Evolutionary conservation across 1,284 basidiomycete species (phyloP).

Genomic region (Leccinum pachyderme): DNA sequence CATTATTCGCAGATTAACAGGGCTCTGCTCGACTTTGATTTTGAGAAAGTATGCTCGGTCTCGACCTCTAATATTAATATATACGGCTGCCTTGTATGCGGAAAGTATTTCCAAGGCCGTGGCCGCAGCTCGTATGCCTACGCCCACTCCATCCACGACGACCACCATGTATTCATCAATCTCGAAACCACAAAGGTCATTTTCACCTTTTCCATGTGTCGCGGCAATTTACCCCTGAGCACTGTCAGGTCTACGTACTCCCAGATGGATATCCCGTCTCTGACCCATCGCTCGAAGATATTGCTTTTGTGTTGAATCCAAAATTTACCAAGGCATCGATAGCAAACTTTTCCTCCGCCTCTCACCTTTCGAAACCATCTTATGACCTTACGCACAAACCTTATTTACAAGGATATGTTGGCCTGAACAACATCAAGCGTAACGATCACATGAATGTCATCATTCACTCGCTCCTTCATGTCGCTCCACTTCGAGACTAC

Average conservation of each 20-base stretch:
- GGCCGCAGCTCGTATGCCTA: conserved; percentile 94
- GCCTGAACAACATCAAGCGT: conserved; percentile 95
- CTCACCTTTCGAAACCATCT: conserved; percentile 68
- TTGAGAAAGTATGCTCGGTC: conserved; percentile 98
- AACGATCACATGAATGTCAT: conserved; percentile 99
- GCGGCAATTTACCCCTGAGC: conserved; percentile 15
- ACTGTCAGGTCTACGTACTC: conserved; percentile 86
- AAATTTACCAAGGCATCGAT: conserved; percentile 64
- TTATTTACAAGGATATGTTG: conserved; percentile 93
- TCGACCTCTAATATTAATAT: conserved; percentile 96
- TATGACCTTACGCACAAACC: conserved; percentile 81
- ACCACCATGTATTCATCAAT: conserved; percentile 98
- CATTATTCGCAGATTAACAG: conserved; percentile 72
- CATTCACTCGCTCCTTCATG: conserved; percentile 90
- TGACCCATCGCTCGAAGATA: conserved; percentile 94
- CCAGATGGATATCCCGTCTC: conserved; percentile 96
- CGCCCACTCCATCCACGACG: conserved; percentile 95
- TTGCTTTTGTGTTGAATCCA: conserved; percentile 87
- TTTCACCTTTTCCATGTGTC: conserved; percentile 15
- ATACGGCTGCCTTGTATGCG: conserved; percentile 97
- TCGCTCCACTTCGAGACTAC: conserved; percentile 86
- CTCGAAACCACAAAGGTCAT: conserved; percentile 85
- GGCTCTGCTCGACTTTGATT: conserved; percentile 93
- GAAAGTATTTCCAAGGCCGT: conserved; percentile 98
- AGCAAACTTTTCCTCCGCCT: conserved; percentile 52